These are phyloP conservation scores for Juglanconis oblonga DNA, from an alignment of 2,329 filamentous ascomycete species.

Conservation along the genomic window DNA sequence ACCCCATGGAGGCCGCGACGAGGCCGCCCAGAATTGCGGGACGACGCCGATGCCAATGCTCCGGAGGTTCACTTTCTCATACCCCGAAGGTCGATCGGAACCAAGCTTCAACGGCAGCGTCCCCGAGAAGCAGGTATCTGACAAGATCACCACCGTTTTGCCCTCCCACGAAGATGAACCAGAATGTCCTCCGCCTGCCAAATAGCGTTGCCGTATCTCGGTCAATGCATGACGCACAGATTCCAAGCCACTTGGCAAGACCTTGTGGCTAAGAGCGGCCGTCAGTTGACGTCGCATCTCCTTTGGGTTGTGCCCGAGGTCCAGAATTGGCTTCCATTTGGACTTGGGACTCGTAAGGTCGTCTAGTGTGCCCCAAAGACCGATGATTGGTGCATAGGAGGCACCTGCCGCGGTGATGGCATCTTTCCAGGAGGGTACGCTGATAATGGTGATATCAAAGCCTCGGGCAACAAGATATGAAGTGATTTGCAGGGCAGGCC, in stretches of 20 bases:
- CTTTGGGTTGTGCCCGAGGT: neutral
- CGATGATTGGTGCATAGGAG: slow-evolving; percentile 5
- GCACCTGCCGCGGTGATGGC: slow-evolving; percentile 8
- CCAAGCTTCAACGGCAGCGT: slow-evolving; percentile 4
- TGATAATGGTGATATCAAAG: slow-evolving; percentile 11
- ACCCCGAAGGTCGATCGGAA: neutral
- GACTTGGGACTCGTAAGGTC: neutral
- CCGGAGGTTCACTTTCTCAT: neutral
- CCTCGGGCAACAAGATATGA: slow-evolving; percentile 7
- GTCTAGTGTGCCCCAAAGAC: slow-evolving; percentile 4
- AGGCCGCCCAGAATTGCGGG: slow-evolving; percentile 7
- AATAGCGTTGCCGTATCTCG: neutral
- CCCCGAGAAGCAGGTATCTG: slow-evolving; percentile 5
- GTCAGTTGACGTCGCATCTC: neutral
- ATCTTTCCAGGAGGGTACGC: neutral
- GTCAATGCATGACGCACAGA: slow-evolving; percentile 8
- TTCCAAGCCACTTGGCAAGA: slow-evolving; percentile 15
- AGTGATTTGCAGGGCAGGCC: slow-evolving; percentile 15
- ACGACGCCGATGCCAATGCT: slow-evolving; percentile 9
- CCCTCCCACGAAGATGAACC: neutral
- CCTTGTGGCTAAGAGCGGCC: neutral
- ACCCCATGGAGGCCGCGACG: slow-evolving; percentile 10
- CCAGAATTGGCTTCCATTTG: neutral
- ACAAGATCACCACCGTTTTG: slow-evolving; percentile 4
- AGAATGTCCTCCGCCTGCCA: neutral